Evolutionary conservation across 2,329 filamentous ascomycete species (phyloP), one percentile per base, ranked within the genome.

Genomic region (Talaromyces albobiverticillius): DNA sequence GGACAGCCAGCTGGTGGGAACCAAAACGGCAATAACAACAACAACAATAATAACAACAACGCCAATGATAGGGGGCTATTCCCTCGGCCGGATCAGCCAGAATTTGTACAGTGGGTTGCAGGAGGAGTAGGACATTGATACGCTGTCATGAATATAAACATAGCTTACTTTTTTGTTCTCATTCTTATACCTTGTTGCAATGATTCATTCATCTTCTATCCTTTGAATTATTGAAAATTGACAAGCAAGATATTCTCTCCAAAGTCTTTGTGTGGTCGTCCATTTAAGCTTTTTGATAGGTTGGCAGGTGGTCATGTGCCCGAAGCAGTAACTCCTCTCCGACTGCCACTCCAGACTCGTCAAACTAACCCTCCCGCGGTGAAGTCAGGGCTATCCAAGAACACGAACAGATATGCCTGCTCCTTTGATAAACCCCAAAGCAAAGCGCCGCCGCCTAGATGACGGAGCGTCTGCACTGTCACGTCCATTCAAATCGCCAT

Each of bases 401-500:
- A 16, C 26, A 4, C n/a, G 32, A 16, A 16, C 32, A 36, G 9
- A 4, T 4, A 16, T 9, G 2, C 10, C n/a, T 10, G 3, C 36
- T 6, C n/a, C n/a, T 4, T 20, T 40, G 36, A 25, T 26, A 18
- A 47, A 13, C 16, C 36, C 16, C 7, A 57, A 57, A 51, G 71
- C 79, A 54, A 54, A 89, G 73, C 82, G 84, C 47, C 84, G 86
- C 57, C 82, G 84, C 59, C 73, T 87, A 58, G 79, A 85, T 55
- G 73, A 79, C 42, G 79, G 82, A 36, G 71, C 78, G 20, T 77
- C 76, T n/a, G 80, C 80, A 6, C 79, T 89, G 46, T 79, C 80
- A 58, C 87, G 85, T 65, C 87, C 87, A 0, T 90, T 90, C 73
- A 85, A 86, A 60, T 89, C 87, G 43, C 87, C 86, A 13, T 79